Base-by-base conservation (phyloP, 2,329 filamentous ascomycete genomes). In the Pleurostoma richardsiae region DNA sequence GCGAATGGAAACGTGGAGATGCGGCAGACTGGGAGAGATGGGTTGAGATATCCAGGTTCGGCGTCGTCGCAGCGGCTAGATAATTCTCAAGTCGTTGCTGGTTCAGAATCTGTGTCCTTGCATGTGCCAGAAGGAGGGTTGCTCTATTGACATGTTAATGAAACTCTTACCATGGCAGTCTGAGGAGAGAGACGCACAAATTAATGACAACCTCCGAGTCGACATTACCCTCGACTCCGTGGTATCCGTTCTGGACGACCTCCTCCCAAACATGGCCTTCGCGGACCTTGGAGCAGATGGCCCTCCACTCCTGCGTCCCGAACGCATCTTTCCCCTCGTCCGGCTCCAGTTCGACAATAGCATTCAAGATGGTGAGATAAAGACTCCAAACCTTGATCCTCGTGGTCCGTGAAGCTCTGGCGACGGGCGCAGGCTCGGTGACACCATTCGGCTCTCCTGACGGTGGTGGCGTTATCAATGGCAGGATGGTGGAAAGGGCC, bases 371-470 rank as follows among this genome's bases (percentile, higher is more conserved):
- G 19, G 91, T 96, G 54, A 97, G 79, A 64, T 97, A 99, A 59
- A 99, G 77, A 66, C 90, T 96, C 94, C 94, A 99, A 53, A 97
- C 86, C 68, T 97, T 99, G 65, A 96, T 86, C 54, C 91, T 78
- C 48, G 89, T 94, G 30, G 85, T 87, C 54, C 86, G 82, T 39
- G 88, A 91, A 45, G 90, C 90, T 52, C 78, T 81, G 45, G 88
- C 85, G 45, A 96, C 83, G 4, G 90, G 89, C 29, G 90, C 86
- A 29, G 80, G 72, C 48, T 82, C 76, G 33, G 58, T 62, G 26
- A 66, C 53, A 30, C 70, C 67, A 43, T 71, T 69, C 26, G 64
- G 72, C 65, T 42, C 76, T 28, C 42, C 39, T 6, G 70, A 26
- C 74, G 68, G 30, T 3, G 70, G 72, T 6, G 83, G 77, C 2